Percentiles rank a stretch among this genome's conserved stretches.
Conservation (phyloP, 2,329 filamentous ascomycete genomes). For the Cadophora gregata region DNA sequence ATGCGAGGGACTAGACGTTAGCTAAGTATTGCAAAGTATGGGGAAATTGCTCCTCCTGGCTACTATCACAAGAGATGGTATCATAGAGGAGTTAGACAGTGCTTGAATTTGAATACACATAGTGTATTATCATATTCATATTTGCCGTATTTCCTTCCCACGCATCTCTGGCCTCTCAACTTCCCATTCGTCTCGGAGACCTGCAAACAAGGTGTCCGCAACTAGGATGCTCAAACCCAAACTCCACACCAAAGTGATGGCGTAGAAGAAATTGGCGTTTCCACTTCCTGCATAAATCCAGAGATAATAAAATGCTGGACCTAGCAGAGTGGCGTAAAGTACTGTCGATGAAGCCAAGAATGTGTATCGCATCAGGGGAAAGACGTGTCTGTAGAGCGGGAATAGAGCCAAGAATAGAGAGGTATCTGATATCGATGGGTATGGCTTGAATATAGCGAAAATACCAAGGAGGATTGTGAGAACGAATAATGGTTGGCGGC, state of each 20-base stretch:
- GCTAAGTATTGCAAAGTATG: not conserved
- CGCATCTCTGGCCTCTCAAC: conserved; percentile 87
- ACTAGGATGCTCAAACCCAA: conserved; percentile 85
- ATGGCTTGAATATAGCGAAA: conserved; percentile 95
- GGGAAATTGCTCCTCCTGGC: too few relatives aligned
- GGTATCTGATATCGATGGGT: conserved; percentile 90
- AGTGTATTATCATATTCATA: conserved; percentile 34
- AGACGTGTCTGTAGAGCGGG: conserved; percentile 87
- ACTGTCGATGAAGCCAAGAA: conserved; percentile 85
- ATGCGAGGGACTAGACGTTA: too few relatives aligned
- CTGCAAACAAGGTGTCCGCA: conserved; percentile 86
- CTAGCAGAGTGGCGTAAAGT: conserved; percentile 85
- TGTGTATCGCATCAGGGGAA: conserved; percentile 91
- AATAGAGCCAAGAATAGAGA: conserved; percentile 84
- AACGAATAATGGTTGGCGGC: conserved; percentile 85
- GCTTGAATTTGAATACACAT: not conserved
- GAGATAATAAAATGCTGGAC: conserved; percentile 93
- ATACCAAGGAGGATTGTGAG: conserved; percentile 85
- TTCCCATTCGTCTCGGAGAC: conserved; percentile 92
- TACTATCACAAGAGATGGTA: not conserved
- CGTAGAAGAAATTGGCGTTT: conserved; percentile 99
- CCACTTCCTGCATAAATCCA: conserved; percentile 99
- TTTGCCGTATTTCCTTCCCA: conserved; percentile 73
- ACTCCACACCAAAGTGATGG: conserved; percentile 98
- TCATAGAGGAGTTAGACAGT: not conserved